phyloP scores from a whole-genome alignment of 176 grass and related monocot genomes.

The Triticum turgidum region DNA sequence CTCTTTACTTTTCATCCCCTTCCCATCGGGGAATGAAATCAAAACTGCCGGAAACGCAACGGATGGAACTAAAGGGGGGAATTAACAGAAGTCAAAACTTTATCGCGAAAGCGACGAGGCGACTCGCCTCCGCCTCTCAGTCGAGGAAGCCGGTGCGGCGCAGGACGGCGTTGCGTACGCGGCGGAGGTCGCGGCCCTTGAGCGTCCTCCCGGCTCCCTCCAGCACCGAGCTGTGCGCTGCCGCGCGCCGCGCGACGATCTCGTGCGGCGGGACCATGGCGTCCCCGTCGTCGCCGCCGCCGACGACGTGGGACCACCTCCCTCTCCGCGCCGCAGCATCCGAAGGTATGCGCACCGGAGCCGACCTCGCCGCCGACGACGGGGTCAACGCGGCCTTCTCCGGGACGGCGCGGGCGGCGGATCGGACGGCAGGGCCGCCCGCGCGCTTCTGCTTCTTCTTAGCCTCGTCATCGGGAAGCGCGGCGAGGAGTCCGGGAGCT shows the following conservation, averaged over 20 bases:
- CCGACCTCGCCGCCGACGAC: conserved; percentile 34
- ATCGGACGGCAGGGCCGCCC: conserved; percentile 20
- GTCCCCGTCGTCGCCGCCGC: conserved; percentile 22
- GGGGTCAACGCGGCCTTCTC: conserved; percentile 29
- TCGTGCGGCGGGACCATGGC: conserved; percentile 48
- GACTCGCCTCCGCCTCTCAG: conserved; percentile 52
- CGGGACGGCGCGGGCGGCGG: conserved; percentile 34
- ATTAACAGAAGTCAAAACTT: conserved; percentile 35
- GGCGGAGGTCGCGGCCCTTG: conserved; percentile 65
- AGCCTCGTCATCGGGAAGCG: conserved; percentile 37
- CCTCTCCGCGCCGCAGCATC: conserved; percentile 25
- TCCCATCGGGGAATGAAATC: conserved; percentile 25
- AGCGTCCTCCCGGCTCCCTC: conserved; percentile 66
- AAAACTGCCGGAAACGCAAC: conserved; percentile 50
- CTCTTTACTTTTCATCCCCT: not conserved
- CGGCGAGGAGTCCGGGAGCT: conserved; percentile 10
- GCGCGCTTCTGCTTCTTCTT: conserved; percentile 50
- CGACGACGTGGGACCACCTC: conserved; percentile 2
- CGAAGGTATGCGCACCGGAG: conserved; percentile 42
- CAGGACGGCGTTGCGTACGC: conserved; percentile 61
- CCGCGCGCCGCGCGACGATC: conserved; percentile 50
- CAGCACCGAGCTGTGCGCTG: conserved; percentile 43
- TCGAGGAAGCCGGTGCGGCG: conserved; percentile 69
- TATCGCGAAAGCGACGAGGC: conserved; percentile 44
- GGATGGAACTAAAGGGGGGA: not conserved